phyloP scores from a whole-genome alignment of 495 filamentous ascomycete genomes.

The Trypethelium eluteriae region DNA sequence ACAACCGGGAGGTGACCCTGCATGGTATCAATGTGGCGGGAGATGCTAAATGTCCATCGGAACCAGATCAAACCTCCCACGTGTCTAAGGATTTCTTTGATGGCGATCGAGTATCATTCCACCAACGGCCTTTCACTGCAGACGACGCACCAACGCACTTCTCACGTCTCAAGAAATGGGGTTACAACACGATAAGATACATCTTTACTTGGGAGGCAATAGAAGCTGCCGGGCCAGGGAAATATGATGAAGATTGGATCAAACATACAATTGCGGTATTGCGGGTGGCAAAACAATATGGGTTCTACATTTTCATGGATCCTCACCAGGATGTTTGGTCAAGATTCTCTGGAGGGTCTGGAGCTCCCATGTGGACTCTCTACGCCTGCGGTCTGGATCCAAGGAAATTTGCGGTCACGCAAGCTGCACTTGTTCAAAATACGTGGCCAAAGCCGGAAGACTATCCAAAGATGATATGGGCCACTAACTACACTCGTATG shows the following conservation, averaged over 20 bases:
- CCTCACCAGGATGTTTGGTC: conserved; percentile 99
- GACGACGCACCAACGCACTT: conserved; percentile 84
- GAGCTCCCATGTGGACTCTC: conserved; percentile 94
- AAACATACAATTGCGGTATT: conserved; percentile 79
- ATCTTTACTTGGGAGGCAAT: conserved; percentile 99
- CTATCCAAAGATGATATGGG: conserved; percentile 99
- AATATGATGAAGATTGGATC: conserved; percentile 92
- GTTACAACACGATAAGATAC: conserved; percentile 93
- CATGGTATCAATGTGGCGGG: conserved; percentile 63
- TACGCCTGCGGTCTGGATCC: conserved; percentile 92
- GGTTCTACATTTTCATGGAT: conserved; percentile 95
- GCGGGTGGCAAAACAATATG: conserved; percentile 75
- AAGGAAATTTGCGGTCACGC: conserved; percentile 69
- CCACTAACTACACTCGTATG: conserved; percentile 87
- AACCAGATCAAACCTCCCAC: conserved; percentile 74
- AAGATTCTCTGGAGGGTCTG: conserved; percentile 84
- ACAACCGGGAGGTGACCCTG: conserved; percentile 60
- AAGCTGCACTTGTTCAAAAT: conserved; percentile 92
- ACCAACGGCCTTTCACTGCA: conserved; percentile 71
- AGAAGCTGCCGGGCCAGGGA: conserved; percentile 85
- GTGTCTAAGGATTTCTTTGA: conserved; percentile 77
- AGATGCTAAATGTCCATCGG: conserved; percentile 64
- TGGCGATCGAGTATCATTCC: conserved; percentile 84
- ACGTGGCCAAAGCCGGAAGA: conserved; percentile 76
- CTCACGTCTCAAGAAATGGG: conserved; percentile 73